Percentiles rank a stretch among this genome's conserved stretches.
phyloP scores from a whole-genome alignment of 805 yeast genomes.

The Ogataea glucozyma region DNA sequence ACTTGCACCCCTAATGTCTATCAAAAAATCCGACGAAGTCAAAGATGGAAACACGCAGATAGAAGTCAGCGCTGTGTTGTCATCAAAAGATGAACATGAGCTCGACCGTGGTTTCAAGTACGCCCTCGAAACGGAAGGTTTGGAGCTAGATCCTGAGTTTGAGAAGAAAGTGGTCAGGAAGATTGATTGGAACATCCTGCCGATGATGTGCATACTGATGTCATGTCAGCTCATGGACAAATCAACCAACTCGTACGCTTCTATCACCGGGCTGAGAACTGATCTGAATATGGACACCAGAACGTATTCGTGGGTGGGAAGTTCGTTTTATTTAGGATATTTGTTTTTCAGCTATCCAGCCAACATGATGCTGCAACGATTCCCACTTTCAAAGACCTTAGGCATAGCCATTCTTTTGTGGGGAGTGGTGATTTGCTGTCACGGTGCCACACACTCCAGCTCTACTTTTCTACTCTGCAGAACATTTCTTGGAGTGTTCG shows the following conservation, averaged over 20 bases:
- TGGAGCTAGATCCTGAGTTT: conserved; percentile 25
- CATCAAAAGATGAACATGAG: conserved; percentile 24
- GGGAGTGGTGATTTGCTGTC: conserved; percentile 49
- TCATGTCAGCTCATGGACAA: conserved; percentile 45
- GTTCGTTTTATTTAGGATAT: conserved; percentile 48
- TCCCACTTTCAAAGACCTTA: conserved; percentile 54
- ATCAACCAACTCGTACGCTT: conserved; percentile 39
- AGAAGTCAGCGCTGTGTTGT: conserved; percentile 8
- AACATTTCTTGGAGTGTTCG: conserved; percentile 56
- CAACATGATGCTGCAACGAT: conserved; percentile 44
- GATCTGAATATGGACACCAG: conserved; percentile 39
- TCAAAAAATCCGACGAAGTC: neutral
- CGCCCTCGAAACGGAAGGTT: conserved; percentile 29
- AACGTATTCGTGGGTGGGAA: conserved; percentile 45
- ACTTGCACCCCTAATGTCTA: no score
- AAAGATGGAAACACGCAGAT: conserved; percentile 2
- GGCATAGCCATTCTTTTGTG: conserved; percentile 48
- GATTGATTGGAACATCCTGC: conserved; percentile 40
- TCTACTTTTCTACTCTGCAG: conserved; percentile 48
- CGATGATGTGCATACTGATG: conserved; percentile 38
- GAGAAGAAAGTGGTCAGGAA: conserved; percentile 39
- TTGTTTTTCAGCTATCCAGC: conserved; percentile 49
- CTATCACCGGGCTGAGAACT: conserved; percentile 38
- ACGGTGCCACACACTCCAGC: conserved; percentile 34
- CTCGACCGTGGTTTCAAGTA: conserved; percentile 43